Percentiles rank a stretch among this genome's conserved stretches.
These are phyloP conservation scores for Adenanthera pavonina DNA, from an alignment of 306 rosid genomes.

Conservation along the genomic window DNA sequence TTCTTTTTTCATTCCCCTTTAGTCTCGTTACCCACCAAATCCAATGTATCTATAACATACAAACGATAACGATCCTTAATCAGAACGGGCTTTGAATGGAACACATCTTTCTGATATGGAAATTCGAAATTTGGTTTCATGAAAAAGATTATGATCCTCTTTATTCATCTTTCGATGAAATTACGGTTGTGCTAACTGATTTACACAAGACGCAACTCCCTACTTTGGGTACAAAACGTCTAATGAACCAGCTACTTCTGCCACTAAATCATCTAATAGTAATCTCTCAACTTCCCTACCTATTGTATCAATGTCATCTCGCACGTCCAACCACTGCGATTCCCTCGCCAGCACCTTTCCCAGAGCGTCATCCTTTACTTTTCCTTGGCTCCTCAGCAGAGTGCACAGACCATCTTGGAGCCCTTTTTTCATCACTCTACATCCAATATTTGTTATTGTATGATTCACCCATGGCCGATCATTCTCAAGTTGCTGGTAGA, in stretches of 20 bases:
- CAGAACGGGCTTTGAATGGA: not conserved
- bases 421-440: constrained; percentile 44
- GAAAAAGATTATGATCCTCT: constrained; percentile 37
- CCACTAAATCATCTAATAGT: constrained; percentile 73
- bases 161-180: constrained; percentile 68
- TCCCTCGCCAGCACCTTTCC: constrained; percentile 61
- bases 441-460: constrained; percentile 30
- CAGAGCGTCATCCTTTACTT: constrained; percentile 51
- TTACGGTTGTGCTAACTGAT: constrained; percentile 50
- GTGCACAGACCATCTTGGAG: constrained; percentile 51
- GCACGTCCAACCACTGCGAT: constrained; percentile 62
- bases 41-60: not conserved
- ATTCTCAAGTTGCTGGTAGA: constrained; percentile 50
- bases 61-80: too few species aligned
- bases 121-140: not conserved
- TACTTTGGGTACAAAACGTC: constrained; percentile 46
- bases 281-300: constrained; percentile 69
- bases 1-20: not conserved
- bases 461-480: constrained; percentile 66
- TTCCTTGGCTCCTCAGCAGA: constrained; percentile 56
- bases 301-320: constrained; percentile 62
- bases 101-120: not conserved
- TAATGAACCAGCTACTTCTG: constrained; percentile 56
- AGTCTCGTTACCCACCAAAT: not conserved
- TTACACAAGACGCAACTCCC: constrained; percentile 47